Base-by-base conservation (phyloP, 2,329 filamentous ascomycete genomes). In the Hypoxylon sp. region DNA sequence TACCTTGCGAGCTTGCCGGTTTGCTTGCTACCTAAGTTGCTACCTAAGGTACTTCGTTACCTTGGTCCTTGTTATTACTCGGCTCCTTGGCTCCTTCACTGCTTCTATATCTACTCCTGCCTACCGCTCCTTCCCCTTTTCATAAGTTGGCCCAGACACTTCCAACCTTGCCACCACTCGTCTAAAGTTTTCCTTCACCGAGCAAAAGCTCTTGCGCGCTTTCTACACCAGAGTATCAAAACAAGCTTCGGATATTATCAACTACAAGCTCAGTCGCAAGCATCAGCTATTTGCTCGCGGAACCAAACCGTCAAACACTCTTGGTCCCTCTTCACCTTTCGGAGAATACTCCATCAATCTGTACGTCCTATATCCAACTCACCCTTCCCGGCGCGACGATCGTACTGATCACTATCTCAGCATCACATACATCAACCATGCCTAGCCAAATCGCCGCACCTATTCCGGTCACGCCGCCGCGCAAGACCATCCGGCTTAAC, bases 401-500 rank as follows among this genome's bases (percentile, higher is more conserved):
- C 26, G 41, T 58, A 22, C 54, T 68, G 26, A 68, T 56, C 30
- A n/a, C 13, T 37, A 8, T 39, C 46, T 26, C 32, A 68, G 54
- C 53, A 59, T 7, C 24, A 17, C 19, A 66, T 41, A 37, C 49
- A 24, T 59, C 74, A 78, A 73, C 37, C 57, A 83, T 82, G 81
- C 78, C 81, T 71, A 71, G 71, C 62, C 80, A 82, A 66, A 74
- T 82, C 68, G 77, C 79, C 58, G 77, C 82, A 20, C 81, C 84
- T 6, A 75, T 83, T 60, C 79, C 83, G 57, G 79, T 85, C 72
- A 78, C 82, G 67, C 77, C 81, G 49, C 76, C 80, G 44, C 81
- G 80, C 71, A 80, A 81, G 68, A 79, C 74, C 57, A 77, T 82
- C 59, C 78, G 79, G 62, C 71, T 83, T 56, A 74, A 80, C 70